phyloP scores from a whole-genome alignment of 1,284 basidiomycete species.

The Ustilago trichophora region DNA sequence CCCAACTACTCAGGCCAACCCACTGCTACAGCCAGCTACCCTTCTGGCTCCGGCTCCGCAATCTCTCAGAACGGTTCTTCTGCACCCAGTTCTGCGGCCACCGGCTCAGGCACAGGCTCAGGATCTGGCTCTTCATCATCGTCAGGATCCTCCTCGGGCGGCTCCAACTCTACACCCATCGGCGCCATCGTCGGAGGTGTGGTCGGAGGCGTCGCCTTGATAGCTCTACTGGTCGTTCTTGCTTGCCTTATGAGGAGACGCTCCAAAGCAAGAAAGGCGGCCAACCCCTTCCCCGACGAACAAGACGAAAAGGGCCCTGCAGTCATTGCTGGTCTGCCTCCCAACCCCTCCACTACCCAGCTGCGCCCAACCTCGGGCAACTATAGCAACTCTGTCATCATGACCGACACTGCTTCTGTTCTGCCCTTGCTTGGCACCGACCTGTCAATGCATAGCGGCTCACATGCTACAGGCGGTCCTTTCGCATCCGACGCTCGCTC shows the following conservation, averaged over 20 bases:
- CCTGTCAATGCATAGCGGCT: constrained; percentile 12
- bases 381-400: constrained; percentile 22
- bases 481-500: constrained; percentile 12
- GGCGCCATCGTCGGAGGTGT: constrained; percentile 32
- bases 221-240: constrained; percentile 12
- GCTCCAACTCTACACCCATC: constrained; percentile 10
- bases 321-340: constrained; percentile 31
- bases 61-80: too few relatives aligned
- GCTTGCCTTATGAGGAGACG: constrained; percentile 13
- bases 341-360: constrained; percentile 21
- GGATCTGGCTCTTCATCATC: constrained; percentile 1
- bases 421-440: constrained; percentile 20
- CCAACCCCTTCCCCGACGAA: constrained; percentile 20
- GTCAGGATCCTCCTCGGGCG: constrained; percentile 4
- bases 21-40: too few relatives aligned
- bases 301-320: constrained; percentile 22
- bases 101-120: too few relatives aligned
- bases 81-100: background rate
- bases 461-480: constrained; percentile 4
- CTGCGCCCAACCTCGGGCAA: constrained; percentile 15
- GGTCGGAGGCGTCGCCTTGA: constrained; percentile 19
- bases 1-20: constrained; percentile 8
- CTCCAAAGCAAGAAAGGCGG: constrained; percentile 18
- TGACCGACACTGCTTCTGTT: constrained; percentile 23
- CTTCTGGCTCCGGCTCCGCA: too few relatives aligned